Evolutionary conservation across 305 asterid species (phyloP).

Genomic region (Andrographis paniculata): DNA sequence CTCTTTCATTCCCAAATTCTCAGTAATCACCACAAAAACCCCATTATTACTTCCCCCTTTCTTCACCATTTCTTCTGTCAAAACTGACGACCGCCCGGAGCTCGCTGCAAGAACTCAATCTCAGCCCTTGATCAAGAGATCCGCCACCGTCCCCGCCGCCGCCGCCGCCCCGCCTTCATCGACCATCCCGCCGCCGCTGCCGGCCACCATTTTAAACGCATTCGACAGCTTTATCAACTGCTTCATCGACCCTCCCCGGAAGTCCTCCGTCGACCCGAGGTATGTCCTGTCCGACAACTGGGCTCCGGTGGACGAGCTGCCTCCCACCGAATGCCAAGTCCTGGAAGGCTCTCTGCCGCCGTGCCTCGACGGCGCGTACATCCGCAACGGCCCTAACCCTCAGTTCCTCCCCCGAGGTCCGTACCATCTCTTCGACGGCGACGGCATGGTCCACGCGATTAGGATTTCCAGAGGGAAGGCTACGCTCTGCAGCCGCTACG

Average conservation of each 20-base stretch:
- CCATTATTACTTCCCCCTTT: neutral
- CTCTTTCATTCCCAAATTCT: constrained; percentile 24
- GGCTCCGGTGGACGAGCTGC: constrained; percentile 42
- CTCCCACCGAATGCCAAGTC: constrained; percentile 36
- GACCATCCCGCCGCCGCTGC: constrained; percentile 22
- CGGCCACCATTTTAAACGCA: constrained; percentile 28
- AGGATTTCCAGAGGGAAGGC: constrained; percentile 31
- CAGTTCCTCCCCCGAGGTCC: constrained; percentile 51
- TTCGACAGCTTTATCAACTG: constrained; percentile 38
- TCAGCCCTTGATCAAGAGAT: constrained; percentile 1
- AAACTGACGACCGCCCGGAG: constrained; percentile 23
- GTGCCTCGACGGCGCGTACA: constrained; percentile 45
- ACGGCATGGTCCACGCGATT: constrained; percentile 56
- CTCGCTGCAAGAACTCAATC: constrained; percentile 1
- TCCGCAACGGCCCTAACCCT: constrained; percentile 56
- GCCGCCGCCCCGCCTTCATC: constrained; percentile 11
- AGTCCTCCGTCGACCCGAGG: constrained; percentile 32
- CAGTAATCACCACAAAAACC: constrained; percentile 7
- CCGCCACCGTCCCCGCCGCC: constrained; percentile 26
- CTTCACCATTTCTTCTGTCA: constrained; percentile 18
- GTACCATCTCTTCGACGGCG: constrained; percentile 60
- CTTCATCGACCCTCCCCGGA: constrained; percentile 40
- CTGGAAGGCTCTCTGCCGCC: constrained; percentile 39
- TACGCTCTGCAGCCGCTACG: constrained; percentile 46
- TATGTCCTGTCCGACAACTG: constrained; percentile 36